phyloP scores from a whole-genome alignment of 768 basidiomycete species.

The Pholiota conissans region DNA sequence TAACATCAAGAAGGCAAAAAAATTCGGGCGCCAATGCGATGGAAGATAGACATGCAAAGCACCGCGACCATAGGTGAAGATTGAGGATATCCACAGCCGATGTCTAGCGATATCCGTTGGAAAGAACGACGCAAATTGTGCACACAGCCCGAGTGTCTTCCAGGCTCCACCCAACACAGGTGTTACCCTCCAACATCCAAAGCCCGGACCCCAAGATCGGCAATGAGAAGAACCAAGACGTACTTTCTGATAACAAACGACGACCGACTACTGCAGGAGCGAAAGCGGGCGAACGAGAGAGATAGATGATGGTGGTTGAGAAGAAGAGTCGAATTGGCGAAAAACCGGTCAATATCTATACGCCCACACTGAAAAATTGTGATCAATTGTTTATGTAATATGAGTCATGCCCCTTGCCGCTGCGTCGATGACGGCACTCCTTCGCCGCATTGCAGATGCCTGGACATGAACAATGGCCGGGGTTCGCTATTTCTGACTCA shows the following conservation, averaged over 20 bases:
- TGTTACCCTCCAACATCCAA: not conserved
- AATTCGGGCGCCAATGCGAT: not conserved
- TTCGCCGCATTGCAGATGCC: not conserved
- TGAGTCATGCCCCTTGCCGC: not conserved
- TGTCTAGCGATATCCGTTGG: too few species aligned
- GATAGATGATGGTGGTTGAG: constrained; percentile 20
- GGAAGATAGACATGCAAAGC: too few species aligned
- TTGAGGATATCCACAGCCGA: not conserved
- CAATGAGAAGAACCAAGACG: not conserved
- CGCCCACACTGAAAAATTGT: constrained; percentile 16
- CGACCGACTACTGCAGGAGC: not conserved
- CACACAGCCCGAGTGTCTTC: too few species aligned
- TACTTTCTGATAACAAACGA: constrained; percentile 9
- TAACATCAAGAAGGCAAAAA: not conserved
- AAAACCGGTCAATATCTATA: constrained; percentile 3
- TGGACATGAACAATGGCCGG: too few species aligned
- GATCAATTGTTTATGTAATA: constrained; percentile 5
- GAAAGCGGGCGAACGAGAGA: not conserved
- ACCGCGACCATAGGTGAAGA: too few species aligned
- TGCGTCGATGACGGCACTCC: not conserved
- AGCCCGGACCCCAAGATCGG: not conserved
- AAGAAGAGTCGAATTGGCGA: constrained; percentile 18
- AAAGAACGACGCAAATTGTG: too few species aligned
- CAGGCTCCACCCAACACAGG: too few species aligned
- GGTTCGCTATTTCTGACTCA: not conserved